These are phyloP conservation scores for Ophiostoma montium DNA, from an alignment of 2,329 filamentous ascomycete genomes.

Conservation along the genomic window DNA sequence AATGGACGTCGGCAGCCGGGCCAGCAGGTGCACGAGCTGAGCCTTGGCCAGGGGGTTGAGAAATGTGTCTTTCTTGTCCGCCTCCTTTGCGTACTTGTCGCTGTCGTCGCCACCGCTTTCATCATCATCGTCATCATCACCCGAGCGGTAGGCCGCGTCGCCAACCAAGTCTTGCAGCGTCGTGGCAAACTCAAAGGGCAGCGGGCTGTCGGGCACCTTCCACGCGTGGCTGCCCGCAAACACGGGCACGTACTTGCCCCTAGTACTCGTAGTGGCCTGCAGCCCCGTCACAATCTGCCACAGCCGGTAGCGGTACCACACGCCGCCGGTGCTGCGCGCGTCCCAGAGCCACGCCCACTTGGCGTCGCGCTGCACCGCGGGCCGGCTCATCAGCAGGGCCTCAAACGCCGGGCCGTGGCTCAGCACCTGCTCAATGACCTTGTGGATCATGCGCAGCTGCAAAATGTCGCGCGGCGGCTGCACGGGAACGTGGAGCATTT, in stretches of 20 bases:
- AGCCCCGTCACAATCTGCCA: constrained; percentile 58
- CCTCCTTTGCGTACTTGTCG: too few relatives aligned
- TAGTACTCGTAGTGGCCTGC: constrained; percentile 22
- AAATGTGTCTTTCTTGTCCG: constrained; percentile 51
- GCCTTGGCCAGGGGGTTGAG: constrained; percentile 74
- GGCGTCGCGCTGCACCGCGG: constrained; percentile 71
- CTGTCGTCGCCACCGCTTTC: constrained; percentile 22
- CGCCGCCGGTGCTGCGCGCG: constrained; percentile 58
- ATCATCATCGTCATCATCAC: constrained; percentile 61
- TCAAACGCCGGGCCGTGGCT: constrained; percentile 79
- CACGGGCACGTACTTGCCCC: constrained; percentile 42
- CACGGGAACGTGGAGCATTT: constrained; percentile 53
- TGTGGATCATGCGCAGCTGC: constrained; percentile 73
- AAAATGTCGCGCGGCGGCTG: constrained; percentile 64
- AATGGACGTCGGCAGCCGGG: constrained; percentile 62
- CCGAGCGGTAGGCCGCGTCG: constrained; percentile 61
- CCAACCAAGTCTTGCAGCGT: constrained; percentile 65
- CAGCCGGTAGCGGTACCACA: constrained; percentile 87
- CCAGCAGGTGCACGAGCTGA: constrained; percentile 71
- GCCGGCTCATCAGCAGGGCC: constrained; percentile 75
- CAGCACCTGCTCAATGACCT: constrained; percentile 66
- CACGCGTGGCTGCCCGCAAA: constrained; percentile 70
- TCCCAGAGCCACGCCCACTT: constrained; percentile 95
- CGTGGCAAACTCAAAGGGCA: constrained; percentile 73
- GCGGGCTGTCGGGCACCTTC: constrained; percentile 51